These are phyloP conservation scores for Houttuynia cordata DNA, from an alignment of 164 flowering plant species.

Conservation along the genomic window DNA sequence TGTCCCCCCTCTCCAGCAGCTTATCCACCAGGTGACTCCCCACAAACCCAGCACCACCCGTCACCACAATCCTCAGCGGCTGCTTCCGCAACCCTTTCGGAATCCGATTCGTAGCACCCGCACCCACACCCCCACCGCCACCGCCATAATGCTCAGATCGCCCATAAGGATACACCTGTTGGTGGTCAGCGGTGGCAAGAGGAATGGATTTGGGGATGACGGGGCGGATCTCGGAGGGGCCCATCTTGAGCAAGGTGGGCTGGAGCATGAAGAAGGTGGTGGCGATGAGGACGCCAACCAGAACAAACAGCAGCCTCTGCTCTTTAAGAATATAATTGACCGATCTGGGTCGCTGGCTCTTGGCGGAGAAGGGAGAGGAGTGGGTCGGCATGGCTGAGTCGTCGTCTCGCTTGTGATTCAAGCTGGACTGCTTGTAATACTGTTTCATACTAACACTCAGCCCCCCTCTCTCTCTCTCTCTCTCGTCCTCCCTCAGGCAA, in stretches of 20 bases:
- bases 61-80: slow-evolving; percentile 68
- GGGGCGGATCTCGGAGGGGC: slow-evolving; percentile 19
- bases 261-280: slow-evolving; percentile 79
- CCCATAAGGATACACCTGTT: not conserved
- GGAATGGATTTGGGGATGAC: slow-evolving; percentile 8
- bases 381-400: slow-evolving; percentile 20
- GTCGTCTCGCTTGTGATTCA: slow-evolving; percentile 39
- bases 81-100: slow-evolving; percentile 42
- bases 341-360: slow-evolving; percentile 56
- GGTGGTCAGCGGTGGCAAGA: slow-evolving; percentile 1
- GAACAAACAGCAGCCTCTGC: slow-evolving; percentile 71
- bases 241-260: slow-evolving; percentile 37
- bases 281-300: slow-evolving; percentile 76
- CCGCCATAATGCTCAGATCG: slow-evolving; percentile 1
- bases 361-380: slow-evolving; percentile 38
- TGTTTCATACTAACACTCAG: slow-evolving; percentile 40
- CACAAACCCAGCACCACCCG: slow-evolving; percentile 95
- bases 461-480: too few relatives aligned
- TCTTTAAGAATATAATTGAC: slow-evolving; percentile 63
- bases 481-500: too few relatives aligned
- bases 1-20: slow-evolving; percentile 67
- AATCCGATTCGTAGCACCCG: slow-evolving; percentile 28
- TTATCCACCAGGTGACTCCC: slow-evolving; percentile 95
- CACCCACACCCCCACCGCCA: slow-evolving; percentile 1
- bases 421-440: slow-evolving; percentile 55